These are phyloP conservation scores for Clathrospora elynae DNA, from an alignment of 2,329 filamentous ascomycete genomes.

Conservation along the genomic window DNA sequence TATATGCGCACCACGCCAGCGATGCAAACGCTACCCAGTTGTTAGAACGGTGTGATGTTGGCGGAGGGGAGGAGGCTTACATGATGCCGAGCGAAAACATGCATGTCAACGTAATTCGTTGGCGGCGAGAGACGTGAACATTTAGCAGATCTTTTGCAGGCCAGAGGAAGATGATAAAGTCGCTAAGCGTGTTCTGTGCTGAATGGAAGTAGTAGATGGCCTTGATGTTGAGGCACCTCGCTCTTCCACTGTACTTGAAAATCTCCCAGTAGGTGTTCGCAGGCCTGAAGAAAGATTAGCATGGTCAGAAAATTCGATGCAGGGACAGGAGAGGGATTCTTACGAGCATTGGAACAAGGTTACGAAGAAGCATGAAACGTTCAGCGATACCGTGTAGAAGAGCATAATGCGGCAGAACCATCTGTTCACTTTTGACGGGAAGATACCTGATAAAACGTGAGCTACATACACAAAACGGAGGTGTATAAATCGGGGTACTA, in stretches of 20 bases:
- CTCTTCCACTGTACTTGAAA: slow-evolving; percentile 26
- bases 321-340: background rate
- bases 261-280: slow-evolving; percentile 34
- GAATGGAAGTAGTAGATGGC: slow-evolving; percentile 33
- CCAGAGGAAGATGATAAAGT: slow-evolving; percentile 43
- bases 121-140: slow-evolving; percentile 33
- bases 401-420: slow-evolving; percentile 38
- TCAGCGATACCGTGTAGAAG: slow-evolving; percentile 28
- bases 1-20: slow-evolving; percentile 40
- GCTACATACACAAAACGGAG: too few species aligned
- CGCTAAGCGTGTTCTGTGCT: slow-evolving; percentile 35
- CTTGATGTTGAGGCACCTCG: slow-evolving; percentile 32
- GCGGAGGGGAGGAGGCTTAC: slow-evolving; percentile 10
- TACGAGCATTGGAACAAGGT: slow-evolving; percentile 40
- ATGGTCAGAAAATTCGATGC: background rate
- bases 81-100: slow-evolving; percentile 42
- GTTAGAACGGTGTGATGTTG: slow-evolving; percentile 29
- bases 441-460: slow-evolving; percentile 24
- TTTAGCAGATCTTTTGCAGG: slow-evolving; percentile 35
- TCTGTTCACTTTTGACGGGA: slow-evolving; percentile 34
- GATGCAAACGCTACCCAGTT: slow-evolving; percentile 31
- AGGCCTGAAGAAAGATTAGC: slow-evolving; percentile 16
- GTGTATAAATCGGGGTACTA: slow-evolving; percentile 1
- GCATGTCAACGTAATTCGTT: slow-evolving; percentile 35
- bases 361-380: slow-evolving; percentile 29